Evolutionary conservation across 2,329 filamentous ascomycete species (phyloP).

Genomic region (Tolypocladium amazonense): DNA sequence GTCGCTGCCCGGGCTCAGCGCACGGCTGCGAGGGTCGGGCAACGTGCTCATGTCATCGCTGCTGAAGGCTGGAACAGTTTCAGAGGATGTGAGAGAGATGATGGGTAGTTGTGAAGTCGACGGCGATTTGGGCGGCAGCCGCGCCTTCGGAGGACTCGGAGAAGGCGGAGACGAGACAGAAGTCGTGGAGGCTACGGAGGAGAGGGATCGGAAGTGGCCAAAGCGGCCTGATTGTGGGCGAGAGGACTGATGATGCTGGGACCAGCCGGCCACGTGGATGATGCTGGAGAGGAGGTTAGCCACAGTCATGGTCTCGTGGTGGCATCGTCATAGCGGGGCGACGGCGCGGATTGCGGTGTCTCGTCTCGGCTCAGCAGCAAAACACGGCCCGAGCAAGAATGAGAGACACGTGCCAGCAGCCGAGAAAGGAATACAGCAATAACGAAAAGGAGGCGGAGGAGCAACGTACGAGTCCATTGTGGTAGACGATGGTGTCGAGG

Average conservation of each 20-base stretch:
- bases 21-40: constrained; percentile 50
- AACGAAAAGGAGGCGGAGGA: constrained; percentile 1
- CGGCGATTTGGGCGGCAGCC: constrained; percentile 26
- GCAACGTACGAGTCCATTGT: constrained; percentile 20
- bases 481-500: neutral
- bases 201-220: constrained; percentile 42
- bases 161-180: constrained; percentile 16
- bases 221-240: constrained; percentile 20
- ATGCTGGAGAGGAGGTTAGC: constrained; percentile 28
- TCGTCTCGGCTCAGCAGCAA: neutral
- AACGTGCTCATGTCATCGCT: constrained; percentile 58
- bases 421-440: neutral
- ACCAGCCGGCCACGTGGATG: constrained; percentile 42
- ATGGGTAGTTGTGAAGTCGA: constrained; percentile 25
- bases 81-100: constrained; percentile 26
- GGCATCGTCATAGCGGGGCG: neutral
- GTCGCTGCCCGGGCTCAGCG: constrained; percentile 33
- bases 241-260: constrained; percentile 26
- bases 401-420: neutral
- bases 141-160: constrained; percentile 17
- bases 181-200: constrained; percentile 36
- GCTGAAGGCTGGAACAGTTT: constrained; percentile 29
- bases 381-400: neutral
- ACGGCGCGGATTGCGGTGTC: constrained; percentile 6
- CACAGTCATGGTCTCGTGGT: constrained; percentile 5